Conservation (phyloP, 192 early-diverging fungal species). For the Entomortierella parvispora region DNA sequence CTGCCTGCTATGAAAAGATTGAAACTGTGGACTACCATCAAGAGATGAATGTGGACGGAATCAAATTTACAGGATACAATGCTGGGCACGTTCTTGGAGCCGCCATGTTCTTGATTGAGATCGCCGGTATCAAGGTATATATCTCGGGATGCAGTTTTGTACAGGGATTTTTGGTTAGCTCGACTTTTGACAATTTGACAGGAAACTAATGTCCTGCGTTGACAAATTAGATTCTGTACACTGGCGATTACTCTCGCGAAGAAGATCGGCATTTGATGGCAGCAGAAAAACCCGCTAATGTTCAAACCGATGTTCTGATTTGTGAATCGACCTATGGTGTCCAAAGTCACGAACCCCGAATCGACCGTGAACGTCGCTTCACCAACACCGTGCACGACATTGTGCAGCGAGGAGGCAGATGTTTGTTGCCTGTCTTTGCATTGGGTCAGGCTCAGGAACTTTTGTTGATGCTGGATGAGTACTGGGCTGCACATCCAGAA, state of each 20-base stretch:
- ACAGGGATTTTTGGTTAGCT: background rate
- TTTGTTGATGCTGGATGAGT: conserved; percentile 95
- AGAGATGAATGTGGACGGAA: conserved; percentile 93
- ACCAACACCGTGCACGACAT: conserved; percentile 87
- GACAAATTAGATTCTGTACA: conserved; percentile 79
- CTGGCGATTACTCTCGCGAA: conserved; percentile 98
- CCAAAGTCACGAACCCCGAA: conserved; percentile 94
- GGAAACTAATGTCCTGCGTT: too few relatives aligned
- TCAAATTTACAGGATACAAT: conserved; percentile 95
- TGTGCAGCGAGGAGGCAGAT: conserved; percentile 88
- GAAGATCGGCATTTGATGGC: conserved; percentile 99
- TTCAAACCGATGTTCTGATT: conserved; percentile 90
- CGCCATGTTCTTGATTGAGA: conserved; percentile 96
- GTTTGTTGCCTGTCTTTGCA: conserved; percentile 96
- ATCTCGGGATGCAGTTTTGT: too few relatives aligned
- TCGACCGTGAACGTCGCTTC: conserved; percentile 91
- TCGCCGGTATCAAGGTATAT: conserved; percentile 82
- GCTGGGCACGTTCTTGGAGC: conserved; percentile 99
- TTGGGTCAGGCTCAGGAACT: conserved; percentile 98
- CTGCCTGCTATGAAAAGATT: conserved; percentile 85
- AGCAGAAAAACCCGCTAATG: conserved; percentile 88
- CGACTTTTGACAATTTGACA: too few relatives aligned
- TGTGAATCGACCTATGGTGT: conserved; percentile 98
- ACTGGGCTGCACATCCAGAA: conserved; percentile 92
- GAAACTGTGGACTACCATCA: conserved; percentile 98